Evolutionary conservation across 2,329 filamentous ascomycete genomes (phyloP), one percentile per base, ranked within the genome.

Genomic region (Aureobasidium sp.): DNA sequence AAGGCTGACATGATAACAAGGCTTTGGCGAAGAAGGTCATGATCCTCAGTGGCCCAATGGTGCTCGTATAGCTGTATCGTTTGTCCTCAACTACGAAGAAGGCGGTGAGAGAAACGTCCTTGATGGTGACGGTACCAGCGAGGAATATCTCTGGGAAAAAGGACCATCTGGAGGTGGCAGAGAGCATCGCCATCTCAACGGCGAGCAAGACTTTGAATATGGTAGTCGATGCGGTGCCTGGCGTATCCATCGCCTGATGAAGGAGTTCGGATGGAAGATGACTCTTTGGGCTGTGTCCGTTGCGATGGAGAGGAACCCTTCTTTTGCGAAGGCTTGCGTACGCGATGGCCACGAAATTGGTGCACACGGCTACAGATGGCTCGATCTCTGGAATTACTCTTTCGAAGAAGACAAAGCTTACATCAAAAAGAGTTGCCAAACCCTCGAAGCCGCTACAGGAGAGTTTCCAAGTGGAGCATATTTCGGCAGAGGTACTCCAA

Each of bases 181-280:
- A 80, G 55, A 78, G 78, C 58, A 76, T 68, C 78, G 83, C 60
- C 79, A 79, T 63, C 76, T 81, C 68, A 85, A 83, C 67, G 78
- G 78, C 56, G 84, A 87, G 73, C 70, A 72, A 38, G 84, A 86
- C 68, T 87, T 83, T 68, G 84, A 87, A 66, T 87, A 87, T 69
- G 83, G 77, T 29, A 73, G 71, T 20, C 71, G 77, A 15, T 70
- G 73, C 2, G 77, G 77, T 6, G 74, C 78, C 8, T 82, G 80
- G 80, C 71, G 80, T 18, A 69, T 82, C 8, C 75, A 80, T 67
- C 73, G 78, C 4, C 71, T 83, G 3, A 81, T 82, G 70, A 76
- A 78, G 64, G 79, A 81, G 65, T 79, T 78, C 47, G 77, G 76
- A 8, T 80, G 78, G 79, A 77, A 77, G 56, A 80, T 82, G 65